Evolutionary conservation across 2,329 filamentous ascomycete genomes (phyloP), one percentile per base, ranked within the genome.

Genomic region (Incumbomyces lentus): DNA sequence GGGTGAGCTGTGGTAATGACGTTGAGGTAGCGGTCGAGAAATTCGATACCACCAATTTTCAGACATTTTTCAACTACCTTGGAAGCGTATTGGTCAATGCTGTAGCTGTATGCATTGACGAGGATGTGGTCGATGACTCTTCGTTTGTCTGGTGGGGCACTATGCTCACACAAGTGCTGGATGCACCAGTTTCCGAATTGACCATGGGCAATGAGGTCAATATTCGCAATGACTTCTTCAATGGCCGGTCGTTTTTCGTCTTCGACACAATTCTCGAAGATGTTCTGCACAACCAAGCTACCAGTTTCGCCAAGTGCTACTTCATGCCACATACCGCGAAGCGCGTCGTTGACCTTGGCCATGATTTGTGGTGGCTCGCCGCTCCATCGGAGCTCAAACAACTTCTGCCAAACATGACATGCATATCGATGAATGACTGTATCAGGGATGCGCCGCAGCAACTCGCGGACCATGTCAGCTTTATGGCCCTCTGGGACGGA

Each of bases 131-230:
- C 90, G 59, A 95, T 83, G 37, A 93, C 92, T 56, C 89, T 84
- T 66, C 84, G 90, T 58, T 90, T 89, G 66, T 98, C 93, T 34
- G 83, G 81, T 29, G 89, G 84, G 48, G 84, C 84, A 42, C 93
- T 90, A 62, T 98, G 92, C 66, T 98, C 92, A 67, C 92, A 98
- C 58, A 98, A 88, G 67, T 98, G 92, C 68, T 98, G 92, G 59
- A 98, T 96, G 70, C 92, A 98, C 92, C 92, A 98, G 64, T 98
- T 98, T 47, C 92, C 92, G 62, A 98, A 98, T 63, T 98, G 92
- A 19, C 92, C 92, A 63, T 95, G 90, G 49, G 92, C 86, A 60
- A 98, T 88, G 52, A 95, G 85, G 67, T 98, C 88, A 58, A 98
- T 95, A 63, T 92, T 95, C 50, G 78, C 79, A 47, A 98, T 78